Evolutionary conservation across 768 basidiomycete species (phyloP), one percentile per base, ranked within the genome.

Genomic region (Pulveroboletus ravenelii): DNA sequence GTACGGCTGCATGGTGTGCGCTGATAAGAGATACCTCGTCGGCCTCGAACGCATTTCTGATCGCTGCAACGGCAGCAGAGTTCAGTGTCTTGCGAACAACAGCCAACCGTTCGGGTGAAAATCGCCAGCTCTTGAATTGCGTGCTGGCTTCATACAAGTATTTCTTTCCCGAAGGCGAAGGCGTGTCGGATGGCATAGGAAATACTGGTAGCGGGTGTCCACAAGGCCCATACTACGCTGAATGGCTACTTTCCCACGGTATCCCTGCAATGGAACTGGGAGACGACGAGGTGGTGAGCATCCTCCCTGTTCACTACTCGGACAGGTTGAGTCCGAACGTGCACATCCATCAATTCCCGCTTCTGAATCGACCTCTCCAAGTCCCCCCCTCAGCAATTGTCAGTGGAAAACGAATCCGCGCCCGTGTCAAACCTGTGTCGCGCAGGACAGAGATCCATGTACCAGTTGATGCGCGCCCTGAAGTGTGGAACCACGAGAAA

Each of bases 101-200:
- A 7, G 62, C 70, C 4, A 99, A 78, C 48, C 80, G 73, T 41
- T 83, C 78, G 13, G 75, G 70, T 0, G 93, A 93, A 67, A 85
- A 96, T 45, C 93, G 74, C 96, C 96, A 99, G 64, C 93, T 83
- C 48, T 75, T 81, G 70, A 75, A 90, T 62, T 93, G 90, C 0
- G 88, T 89, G 58, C 87, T 89, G 36, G 76, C 79, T 60, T 91
- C 81, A 58, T 90, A 93, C 3, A 89, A 64, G 0, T 87, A 72
- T 50, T 52, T 70, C 39, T 49, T 62, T 45, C 18, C 42, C 30
- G 43, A 12, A 2, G 29, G 17, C 10, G 47, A 30, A 23, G 38
- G 7, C 29, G 41, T 54, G 34, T 45, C 29, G 10, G 44, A 23
- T 34, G 44, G 20, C 43, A 44, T 44, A 23, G 20, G 20, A 23